Evolutionary conservation across 176 grass and related monocot genomes (phyloP), one percentile per base, ranked within the genome.

Genomic region (Rhipidocladum racemiflorum): DNA sequence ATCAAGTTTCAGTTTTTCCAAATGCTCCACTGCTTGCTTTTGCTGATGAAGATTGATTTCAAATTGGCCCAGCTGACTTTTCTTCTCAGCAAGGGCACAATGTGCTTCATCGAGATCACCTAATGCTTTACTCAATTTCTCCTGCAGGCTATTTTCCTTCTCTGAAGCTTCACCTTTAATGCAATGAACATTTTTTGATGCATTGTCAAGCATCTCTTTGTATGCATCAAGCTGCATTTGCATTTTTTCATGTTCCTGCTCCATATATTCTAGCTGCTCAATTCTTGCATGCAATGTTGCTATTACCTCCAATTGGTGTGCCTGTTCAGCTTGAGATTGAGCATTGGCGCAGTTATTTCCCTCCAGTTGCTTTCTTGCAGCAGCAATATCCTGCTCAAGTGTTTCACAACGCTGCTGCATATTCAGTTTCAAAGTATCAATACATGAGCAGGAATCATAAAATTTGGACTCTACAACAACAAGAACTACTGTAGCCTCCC

Each of bases 131-230:
- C 30, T 44, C 50, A 94, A 70, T 64, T 85, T 72, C 65, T 87
- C 81, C 51, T 77, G 73, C 1, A 94, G 78, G n/a, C 1, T 54
- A 20, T 75, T 89, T 88, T 98, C 95, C 45, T 83, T 91, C 55
- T 81, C 54, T 70, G 76, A 81, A 85, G 79, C 63, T 75, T 88
- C 80, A 63, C 84, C 90, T 85, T 89, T 95, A 44, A 91, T 71
- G 62, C 61, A 69, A 30, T 87, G 61, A 85, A 85, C 66, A 80
- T 85, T 78, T 68, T 49, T 87, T 66, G 69, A 89, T 49, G 68
- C 77, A 51, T 68, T 74, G 5, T 83, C 84, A 38, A 91, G 74
- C 91, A 88, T 90, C 80, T 82, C 79, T 84, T 88, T 89, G 85
- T 83, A 98, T 25, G 42, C 55, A 21, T 77, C 85, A 40, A 98